Evolutionary conservation across 2,329 filamentous ascomycete genomes (phyloP).

Genomic region (Ilyonectria mors-panacis): DNA sequence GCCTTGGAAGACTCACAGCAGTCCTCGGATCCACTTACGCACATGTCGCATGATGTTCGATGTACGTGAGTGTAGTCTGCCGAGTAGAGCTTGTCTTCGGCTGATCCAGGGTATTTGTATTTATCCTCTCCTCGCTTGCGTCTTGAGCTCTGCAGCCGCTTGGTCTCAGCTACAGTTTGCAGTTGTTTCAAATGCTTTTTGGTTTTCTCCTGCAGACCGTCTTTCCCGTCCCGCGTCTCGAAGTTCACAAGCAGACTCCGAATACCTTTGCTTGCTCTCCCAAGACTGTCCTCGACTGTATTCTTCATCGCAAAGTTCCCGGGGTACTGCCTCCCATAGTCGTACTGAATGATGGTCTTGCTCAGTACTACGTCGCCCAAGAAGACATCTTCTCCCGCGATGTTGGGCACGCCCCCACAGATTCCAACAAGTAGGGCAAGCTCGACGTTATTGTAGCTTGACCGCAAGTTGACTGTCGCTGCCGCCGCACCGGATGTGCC

Average conservation of each 20-base stretch:
- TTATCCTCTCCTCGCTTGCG: background rate
- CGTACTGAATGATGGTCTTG: slow-evolving; percentile 48
- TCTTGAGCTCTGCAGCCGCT: too few species aligned
- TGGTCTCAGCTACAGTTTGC: background rate
- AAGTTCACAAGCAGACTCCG: slow-evolving; percentile 45
- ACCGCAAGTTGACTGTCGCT: slow-evolving; percentile 45
- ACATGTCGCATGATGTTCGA: slow-evolving; percentile 10
- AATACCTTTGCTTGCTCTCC: slow-evolving; percentile 43
- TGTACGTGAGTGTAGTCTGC: slow-evolving; percentile 53
- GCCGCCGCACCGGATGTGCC: slow-evolving; percentile 49
- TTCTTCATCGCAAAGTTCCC: slow-evolving; percentile 46
- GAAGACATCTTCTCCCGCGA: slow-evolving; percentile 37
- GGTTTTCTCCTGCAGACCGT: background rate
- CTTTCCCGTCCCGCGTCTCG: slow-evolving; percentile 30
- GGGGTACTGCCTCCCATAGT: slow-evolving; percentile 47
- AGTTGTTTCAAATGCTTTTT: background rate
- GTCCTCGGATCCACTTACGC: background rate
- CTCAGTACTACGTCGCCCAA: slow-evolving; percentile 54
- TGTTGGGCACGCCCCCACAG: slow-evolving; percentile 54
- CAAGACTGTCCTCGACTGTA: slow-evolving; percentile 43
- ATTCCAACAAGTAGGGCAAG: slow-evolving; percentile 57
- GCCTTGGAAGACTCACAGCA: background rate
- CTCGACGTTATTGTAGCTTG: slow-evolving; percentile 52
- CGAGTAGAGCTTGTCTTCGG: slow-evolving; percentile 49
- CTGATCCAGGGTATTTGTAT: slow-evolving; percentile 47